Evolutionary conservation across 768 basidiomycete species (phyloP).

Genomic region (Ramaria sp.): DNA sequence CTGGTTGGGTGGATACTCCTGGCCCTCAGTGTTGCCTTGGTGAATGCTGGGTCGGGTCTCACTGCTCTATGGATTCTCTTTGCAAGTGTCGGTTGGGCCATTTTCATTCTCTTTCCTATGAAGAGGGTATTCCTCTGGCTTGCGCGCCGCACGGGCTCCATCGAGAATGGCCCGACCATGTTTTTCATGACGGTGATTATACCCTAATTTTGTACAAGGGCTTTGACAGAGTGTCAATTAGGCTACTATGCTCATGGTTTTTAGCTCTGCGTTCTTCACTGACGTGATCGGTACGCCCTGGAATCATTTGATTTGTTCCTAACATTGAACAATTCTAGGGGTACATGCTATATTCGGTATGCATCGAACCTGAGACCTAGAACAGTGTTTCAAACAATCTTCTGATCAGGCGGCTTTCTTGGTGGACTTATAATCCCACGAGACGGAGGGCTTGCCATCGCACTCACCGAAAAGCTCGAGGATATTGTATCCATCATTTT

Average conservation of each 20-base stretch:
- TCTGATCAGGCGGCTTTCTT: slow-evolving; percentile 66
- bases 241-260: slow-evolving; percentile 62
- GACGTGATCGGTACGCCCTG: slow-evolving; percentile 60
- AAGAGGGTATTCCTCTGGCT: slow-evolving; percentile 56
- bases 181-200: slow-evolving; percentile 70
- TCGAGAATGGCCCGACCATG: slow-evolving; percentile 73
- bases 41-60: slow-evolving; percentile 75
- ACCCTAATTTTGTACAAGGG: too few species aligned
- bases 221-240: background rate
- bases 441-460: slow-evolving; percentile 76
- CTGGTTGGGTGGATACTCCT: slow-evolving; percentile 77
- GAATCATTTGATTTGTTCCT: background rate
- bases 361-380: slow-evolving; percentile 7
- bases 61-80: slow-evolving; percentile 82
- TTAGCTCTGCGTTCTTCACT: slow-evolving; percentile 86
- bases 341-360: slow-evolving; percentile 84
- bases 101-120: slow-evolving; percentile 64
- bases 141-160: slow-evolving; percentile 68
- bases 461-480: slow-evolving; percentile 92
- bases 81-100: slow-evolving; percentile 65
- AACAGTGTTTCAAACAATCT: background rate
- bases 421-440: slow-evolving; percentile 76
- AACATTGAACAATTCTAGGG: slow-evolving; percentile 3
- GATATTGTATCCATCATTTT: slow-evolving; percentile 89
- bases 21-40: slow-evolving; percentile 84